A percentile compares a stretch with the other conserved stretches of the same genome.
Evolutionary conservation across 495 filamentous ascomycete genomes (phyloP).

Genomic region (Beverwykella pulmonaria): DNA sequence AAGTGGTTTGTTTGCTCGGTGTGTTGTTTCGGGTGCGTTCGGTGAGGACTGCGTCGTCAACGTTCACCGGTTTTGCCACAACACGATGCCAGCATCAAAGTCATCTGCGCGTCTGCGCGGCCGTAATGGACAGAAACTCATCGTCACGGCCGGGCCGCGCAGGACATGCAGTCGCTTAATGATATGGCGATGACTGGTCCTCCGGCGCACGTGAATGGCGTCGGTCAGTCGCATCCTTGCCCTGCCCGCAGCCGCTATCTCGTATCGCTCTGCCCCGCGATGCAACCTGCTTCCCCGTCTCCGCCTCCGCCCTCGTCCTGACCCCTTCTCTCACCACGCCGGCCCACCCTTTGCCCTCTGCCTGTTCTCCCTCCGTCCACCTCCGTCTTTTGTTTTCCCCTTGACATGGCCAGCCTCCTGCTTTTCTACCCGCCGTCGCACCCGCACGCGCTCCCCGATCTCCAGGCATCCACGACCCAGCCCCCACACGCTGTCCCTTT

Average conservation of each 20-base stretch:
- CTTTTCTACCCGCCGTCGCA: neutral
- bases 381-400: conserved; percentile 13
- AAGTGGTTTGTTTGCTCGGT: too few species aligned
- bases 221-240: too few species aligned
- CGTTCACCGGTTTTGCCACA: conserved; percentile 16
- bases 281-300: too few species aligned
- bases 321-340: neutral
- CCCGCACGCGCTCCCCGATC: neutral
- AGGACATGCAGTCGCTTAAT: conserved; percentile 1
- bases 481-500: conserved; percentile 23
- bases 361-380: neutral
- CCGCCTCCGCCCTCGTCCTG: neutral
- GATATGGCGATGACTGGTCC: conserved; percentile 10
- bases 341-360: neutral
- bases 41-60: neutral
- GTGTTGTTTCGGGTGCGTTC: neutral
- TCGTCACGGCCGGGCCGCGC: conserved; percentile 15
- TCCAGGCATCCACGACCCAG: conserved; percentile 34
- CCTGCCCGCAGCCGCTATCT: neutral
- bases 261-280: conserved; percentile 9
- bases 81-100: neutral
- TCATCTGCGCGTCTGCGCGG: conserved; percentile 28
- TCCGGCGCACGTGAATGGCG: conserved; percentile 12
- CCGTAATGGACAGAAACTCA: too few species aligned
- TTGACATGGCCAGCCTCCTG: conserved; percentile 10